Evolutionary conservation across 1,284 basidiomycete species (phyloP).

Genomic region (Malassezia nana): DNA sequence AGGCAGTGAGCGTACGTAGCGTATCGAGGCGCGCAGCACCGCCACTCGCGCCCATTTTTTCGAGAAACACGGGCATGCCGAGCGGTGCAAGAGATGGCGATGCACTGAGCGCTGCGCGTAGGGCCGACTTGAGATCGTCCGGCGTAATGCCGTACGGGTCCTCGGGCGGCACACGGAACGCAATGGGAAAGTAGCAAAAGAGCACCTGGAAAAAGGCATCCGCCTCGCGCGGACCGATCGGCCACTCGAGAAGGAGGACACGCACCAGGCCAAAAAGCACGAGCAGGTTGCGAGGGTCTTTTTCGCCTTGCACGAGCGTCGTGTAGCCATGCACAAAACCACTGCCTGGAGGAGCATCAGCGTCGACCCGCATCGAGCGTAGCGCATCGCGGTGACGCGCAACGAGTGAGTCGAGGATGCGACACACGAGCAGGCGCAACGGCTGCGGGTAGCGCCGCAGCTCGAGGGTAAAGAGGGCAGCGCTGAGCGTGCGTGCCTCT

Average conservation of each 20-base stretch:
- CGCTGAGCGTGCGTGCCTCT: conserved; percentile 61
- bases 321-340: conserved; percentile 68
- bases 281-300: conserved; percentile 89
- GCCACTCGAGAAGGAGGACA: conserved; percentile 77
- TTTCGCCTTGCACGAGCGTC: conserved; percentile 77
- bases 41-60: conserved; percentile 77
- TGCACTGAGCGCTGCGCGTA: conserved; percentile 65
- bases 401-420: conserved; percentile 69
- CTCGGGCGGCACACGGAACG: conserved; percentile 84
- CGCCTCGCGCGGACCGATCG: conserved; percentile 61
- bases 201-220: conserved; percentile 78
- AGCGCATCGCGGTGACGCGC: conserved; percentile 56
- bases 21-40: conserved; percentile 62
- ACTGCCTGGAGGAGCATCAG: conserved; percentile 51
- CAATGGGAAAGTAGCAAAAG: conserved; percentile 98
- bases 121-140: conserved; percentile 68
- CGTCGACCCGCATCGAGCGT: conserved; percentile 1
- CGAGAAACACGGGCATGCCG: conserved; percentile 78
- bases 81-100: conserved; percentile 72
- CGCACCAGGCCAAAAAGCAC: conserved; percentile 77
- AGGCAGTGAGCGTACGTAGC: conserved; percentile 30
- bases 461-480: conserved; percentile 64
- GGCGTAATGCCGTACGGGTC: conserved; percentile 87
- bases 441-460: conserved; percentile 74
- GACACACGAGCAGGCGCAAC: conserved; percentile 69